Conservation (phyloP, 179 eudicot genomes). For the Beta macrorhiza region DNA sequence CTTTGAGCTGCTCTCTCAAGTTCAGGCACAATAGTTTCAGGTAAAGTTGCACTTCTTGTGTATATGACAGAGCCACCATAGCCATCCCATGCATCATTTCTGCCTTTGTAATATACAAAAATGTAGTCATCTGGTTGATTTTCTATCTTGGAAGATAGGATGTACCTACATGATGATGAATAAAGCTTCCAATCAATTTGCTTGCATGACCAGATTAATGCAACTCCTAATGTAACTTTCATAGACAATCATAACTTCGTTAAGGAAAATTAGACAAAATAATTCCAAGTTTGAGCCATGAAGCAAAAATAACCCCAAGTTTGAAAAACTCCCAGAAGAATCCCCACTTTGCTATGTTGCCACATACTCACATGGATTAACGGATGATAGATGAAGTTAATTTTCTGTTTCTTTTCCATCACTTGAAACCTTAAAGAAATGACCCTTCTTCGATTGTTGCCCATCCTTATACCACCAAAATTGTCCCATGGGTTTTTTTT, state of each 20-base stretch:
- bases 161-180: conserved; percentile 58
- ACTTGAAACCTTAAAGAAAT: too few relatives aligned
- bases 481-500: too few relatives aligned
- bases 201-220: background rate
- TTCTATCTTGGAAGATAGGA: conserved; percentile 75
- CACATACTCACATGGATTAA: too few relatives aligned
- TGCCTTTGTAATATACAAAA: conserved; percentile 85
- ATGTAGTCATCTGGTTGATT: conserved; percentile 83
- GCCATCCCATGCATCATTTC: conserved; percentile 99
- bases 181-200: conserved; percentile 4
- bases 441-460: too few relatives aligned
- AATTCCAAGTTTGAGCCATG: too few relatives aligned
- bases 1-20: conserved; percentile 66
- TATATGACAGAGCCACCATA: conserved; percentile 91
- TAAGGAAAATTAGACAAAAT: too few relatives aligned
- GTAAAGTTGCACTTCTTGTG: conserved; percentile 79
- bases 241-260: background rate
- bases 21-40: conserved; percentile 72
- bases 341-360: too few relatives aligned
- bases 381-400: too few relatives aligned
- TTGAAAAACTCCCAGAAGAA: too few relatives aligned
- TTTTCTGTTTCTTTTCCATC: too few relatives aligned
- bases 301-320: too few relatives aligned
- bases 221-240: background rate
- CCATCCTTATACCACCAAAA: too few relatives aligned